Evolutionary conservation across 495 filamentous ascomycete genomes (phyloP), one percentile per base, ranked within the genome.

Genomic region (Haplographium delicatum): DNA sequence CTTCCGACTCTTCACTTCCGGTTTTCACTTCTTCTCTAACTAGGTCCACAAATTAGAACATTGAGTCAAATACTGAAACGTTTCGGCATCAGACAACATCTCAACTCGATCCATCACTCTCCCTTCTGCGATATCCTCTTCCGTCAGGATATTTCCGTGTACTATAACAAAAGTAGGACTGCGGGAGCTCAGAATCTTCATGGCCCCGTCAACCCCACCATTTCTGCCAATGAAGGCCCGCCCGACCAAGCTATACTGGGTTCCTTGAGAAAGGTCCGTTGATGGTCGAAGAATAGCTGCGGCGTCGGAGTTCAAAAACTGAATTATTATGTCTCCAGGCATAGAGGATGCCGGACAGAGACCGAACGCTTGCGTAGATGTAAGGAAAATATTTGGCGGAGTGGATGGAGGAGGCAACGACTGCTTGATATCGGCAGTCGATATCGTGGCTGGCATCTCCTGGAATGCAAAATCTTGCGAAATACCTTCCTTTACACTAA

Each of bases 11-110:
- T 18, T 19, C 15, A 38, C 35, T 38, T 38, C 35, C 35, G 35
- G 35, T 19, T 38, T 38, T 38, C 35, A 38, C 35, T 38, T 38
- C 35, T 38, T 38, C 35, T 38, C 35, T 38, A n/a, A n/a, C n/a
- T n/a, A n/a, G n/a, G n/a, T n/a, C n/a, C n/a, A n/a, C n/a, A n/a
- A n/a, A n/a, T n/a, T n/a, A n/a, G n/a, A n/a, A n/a, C n/a, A n/a
- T n/a, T n/a, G n/a, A n/a, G n/a, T 31, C 28, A 31, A 31, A 31
- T 31, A 13, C 13, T 31, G 28, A 6, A 31, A 13, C 28, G 28
- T 31, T 13, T 31, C 28, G 7, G 28, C 28, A 31, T 31, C 28
- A 13, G 13, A 6, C 6, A 31, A 6, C 28, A 31, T 31, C 28
- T 31, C 28, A 31, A 31, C 28, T 7, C 28, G 13, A 13, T 13